phyloP scores from a whole-genome alignment of 2,329 filamentous ascomycete species.

The Thielaviopsis musarum region DNA sequence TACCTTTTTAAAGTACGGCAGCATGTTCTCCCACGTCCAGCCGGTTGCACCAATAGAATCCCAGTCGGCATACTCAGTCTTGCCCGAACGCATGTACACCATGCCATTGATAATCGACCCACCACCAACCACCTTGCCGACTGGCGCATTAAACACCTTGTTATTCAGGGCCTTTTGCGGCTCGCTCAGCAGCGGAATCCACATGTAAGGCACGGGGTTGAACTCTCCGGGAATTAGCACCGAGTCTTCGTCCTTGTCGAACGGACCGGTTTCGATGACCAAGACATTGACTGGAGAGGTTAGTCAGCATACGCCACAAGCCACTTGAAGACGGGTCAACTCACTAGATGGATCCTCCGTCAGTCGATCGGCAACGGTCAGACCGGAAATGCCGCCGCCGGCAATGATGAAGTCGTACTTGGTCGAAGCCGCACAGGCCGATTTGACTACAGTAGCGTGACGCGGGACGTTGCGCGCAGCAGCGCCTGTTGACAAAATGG shows the following conservation, averaged over 20 bases:
- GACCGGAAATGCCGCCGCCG: slow-evolving; percentile 22
- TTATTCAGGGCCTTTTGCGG: slow-evolving; percentile 17
- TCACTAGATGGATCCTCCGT: slow-evolving; percentile 19
- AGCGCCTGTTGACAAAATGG: neutral
- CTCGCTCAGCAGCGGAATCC: slow-evolving; percentile 15
- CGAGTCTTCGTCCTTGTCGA: slow-evolving; percentile 16
- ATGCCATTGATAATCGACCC: slow-evolving; percentile 24
- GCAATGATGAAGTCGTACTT: slow-evolving; percentile 20
- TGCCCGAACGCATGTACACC: slow-evolving; percentile 21
- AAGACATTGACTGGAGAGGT: slow-evolving; percentile 16
- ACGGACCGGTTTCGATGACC: slow-evolving; percentile 17
- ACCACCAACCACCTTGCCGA: slow-evolving; percentile 23
- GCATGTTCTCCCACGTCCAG: slow-evolving; percentile 22
- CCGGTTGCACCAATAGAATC: slow-evolving; percentile 26
- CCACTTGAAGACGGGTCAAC: neutral
- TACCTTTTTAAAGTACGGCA: slow-evolving; percentile 29
- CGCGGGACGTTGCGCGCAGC: neutral
- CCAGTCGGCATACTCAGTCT: slow-evolving; percentile 28
- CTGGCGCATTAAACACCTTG: slow-evolving; percentile 10
- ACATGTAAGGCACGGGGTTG: slow-evolving; percentile 18
- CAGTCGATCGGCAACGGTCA: slow-evolving; percentile 22
- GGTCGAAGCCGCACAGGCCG: slow-evolving; percentile 1
- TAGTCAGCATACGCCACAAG: neutral
- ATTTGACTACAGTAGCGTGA: slow-evolving; percentile 4
- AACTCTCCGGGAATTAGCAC: slow-evolving; percentile 18